Conservation (phyloP, 768 basidiomycete species). For the Boletus speciosus region DNA sequence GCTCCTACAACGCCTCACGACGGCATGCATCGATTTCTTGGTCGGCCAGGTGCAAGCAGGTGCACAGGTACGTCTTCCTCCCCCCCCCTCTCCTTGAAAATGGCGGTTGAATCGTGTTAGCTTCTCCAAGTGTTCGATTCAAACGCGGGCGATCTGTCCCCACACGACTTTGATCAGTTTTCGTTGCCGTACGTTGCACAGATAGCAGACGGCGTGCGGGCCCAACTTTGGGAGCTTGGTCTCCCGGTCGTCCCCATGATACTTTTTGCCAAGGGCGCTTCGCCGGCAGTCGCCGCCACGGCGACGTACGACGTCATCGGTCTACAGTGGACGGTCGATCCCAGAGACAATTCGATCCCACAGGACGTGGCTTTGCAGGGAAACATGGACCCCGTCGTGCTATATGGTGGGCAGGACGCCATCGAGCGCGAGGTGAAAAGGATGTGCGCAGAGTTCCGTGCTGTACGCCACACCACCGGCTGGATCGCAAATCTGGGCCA, state of each 20-base stretch:
- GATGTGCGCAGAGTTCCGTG: slow-evolving; percentile 73
- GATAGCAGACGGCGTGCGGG: slow-evolving; percentile 69
- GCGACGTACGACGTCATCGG: slow-evolving; percentile 86
- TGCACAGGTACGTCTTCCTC: slow-evolving; percentile 70
- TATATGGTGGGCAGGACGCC: slow-evolving; percentile 83
- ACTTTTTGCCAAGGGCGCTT: slow-evolving; percentile 93
- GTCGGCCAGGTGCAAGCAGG: slow-evolving; percentile 94
- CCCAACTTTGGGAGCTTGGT: slow-evolving; percentile 48
- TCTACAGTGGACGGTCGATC: slow-evolving; percentile 88
- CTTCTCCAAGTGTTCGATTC: slow-evolving; percentile 97
- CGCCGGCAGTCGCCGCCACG: slow-evolving; percentile 63
- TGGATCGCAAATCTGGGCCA: slow-evolving; percentile 99
- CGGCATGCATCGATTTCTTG: slow-evolving; percentile 84
- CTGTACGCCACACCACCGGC: slow-evolving; percentile 48
- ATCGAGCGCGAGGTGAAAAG: slow-evolving; percentile 84
- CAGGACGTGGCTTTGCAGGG: slow-evolving; percentile 77
- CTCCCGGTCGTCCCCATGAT: slow-evolving; percentile 74
- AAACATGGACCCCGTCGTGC: slow-evolving; percentile 84
- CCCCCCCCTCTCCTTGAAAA: neutral
- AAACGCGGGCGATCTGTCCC: slow-evolving; percentile 90
- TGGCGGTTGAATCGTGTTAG: slow-evolving; percentile 37
- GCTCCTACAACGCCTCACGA: slow-evolving; percentile 76
- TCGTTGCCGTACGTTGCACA: slow-evolving; percentile 74
- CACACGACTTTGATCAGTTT: slow-evolving; percentile 79
- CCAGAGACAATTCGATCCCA: slow-evolving; percentile 57